Conservation (phyloP, 352 stramenopile genomes). For the Globisporangium cylindrosporum region DNA sequence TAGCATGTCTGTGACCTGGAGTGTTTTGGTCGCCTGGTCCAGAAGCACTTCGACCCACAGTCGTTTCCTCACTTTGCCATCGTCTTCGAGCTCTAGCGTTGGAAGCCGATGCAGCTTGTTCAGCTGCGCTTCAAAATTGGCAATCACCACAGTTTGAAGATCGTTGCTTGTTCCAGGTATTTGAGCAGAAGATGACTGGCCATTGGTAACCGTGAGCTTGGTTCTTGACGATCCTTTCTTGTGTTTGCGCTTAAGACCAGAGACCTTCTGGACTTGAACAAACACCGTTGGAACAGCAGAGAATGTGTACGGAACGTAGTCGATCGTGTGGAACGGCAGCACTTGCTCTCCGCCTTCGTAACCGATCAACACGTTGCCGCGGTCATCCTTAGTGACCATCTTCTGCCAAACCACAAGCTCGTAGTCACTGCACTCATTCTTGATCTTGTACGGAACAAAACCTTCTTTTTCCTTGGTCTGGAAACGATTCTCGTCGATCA, state of each 20-base stretch:
- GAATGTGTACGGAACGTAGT: constrained; percentile 78
- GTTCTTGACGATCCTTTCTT: constrained; percentile 21
- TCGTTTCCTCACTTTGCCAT: constrained; percentile 53
- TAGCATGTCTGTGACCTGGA: constrained; percentile 79
- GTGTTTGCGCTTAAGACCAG: constrained; percentile 36
- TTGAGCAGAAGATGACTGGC: neutral
- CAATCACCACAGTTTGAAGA: constrained; percentile 33
- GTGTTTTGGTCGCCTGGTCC: constrained; percentile 76
- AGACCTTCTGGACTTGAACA: constrained; percentile 70
- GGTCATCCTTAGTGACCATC: constrained; percentile 52
- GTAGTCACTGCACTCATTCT: constrained; percentile 80
- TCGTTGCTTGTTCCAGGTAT: neutral
- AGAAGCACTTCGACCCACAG: constrained; percentile 78
- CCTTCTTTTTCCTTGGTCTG: constrained; percentile 45
- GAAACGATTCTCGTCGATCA: constrained; percentile 19
- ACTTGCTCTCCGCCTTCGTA: constrained; percentile 72
- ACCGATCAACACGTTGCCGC: constrained; percentile 34
- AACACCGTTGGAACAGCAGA: constrained; percentile 61
- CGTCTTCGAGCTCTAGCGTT: constrained; percentile 73
- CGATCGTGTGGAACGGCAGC: constrained; percentile 73
- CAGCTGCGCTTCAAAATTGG: constrained; percentile 76
- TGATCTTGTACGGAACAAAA: constrained; percentile 78
- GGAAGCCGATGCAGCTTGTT: constrained; percentile 80
- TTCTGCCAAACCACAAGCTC: constrained; percentile 83
- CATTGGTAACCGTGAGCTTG: neutral